Evolutionary conservation across 1,284 basidiomycete genomes (phyloP).

Genomic region (Paramarasmius palmivorus): DNA sequence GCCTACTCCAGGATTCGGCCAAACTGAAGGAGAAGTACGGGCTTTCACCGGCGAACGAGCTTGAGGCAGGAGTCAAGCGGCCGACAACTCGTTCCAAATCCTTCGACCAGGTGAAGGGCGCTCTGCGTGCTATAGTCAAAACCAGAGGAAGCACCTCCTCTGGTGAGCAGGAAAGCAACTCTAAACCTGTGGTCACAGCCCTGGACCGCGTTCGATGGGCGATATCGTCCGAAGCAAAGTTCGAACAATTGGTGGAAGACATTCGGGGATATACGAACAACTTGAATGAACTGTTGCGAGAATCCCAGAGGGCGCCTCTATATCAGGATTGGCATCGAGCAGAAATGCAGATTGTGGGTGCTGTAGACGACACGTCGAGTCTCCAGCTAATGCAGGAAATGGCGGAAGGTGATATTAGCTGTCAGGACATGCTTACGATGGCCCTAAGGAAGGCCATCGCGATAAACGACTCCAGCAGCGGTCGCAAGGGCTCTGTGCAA

Average conservation of each 20-base stretch:
- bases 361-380: conserved; percentile 4
- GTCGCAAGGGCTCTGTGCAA: neutral
- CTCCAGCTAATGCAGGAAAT: conserved; percentile 2
- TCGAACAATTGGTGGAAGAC: conserved; percentile 3
- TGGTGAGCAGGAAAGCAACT: neutral
- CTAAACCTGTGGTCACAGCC: neutral
- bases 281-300: conserved; percentile 10
- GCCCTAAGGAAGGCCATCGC: conserved; percentile 11
- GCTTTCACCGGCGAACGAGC: neutral
- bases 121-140: neutral
- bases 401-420: neutral
- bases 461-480: neutral
- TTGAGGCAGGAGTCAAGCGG: neutral
- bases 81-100: neutral
- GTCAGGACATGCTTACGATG: conserved; percentile 7
- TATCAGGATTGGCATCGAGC: conserved; percentile 2
- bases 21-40: conserved; percentile 9
- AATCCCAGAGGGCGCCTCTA: conserved; percentile 6
- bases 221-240: conserved; percentile 9
- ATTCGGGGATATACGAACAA: conserved; percentile 8
- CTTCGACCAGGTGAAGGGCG: neutral
- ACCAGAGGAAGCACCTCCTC: neutral
- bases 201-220: conserved; percentile 8
- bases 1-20: conserved; percentile 7
- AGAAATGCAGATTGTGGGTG: conserved; percentile 1